phyloP scores from a whole-genome alignment of 139 green algal species.

The Chlorella sp. region DNA sequence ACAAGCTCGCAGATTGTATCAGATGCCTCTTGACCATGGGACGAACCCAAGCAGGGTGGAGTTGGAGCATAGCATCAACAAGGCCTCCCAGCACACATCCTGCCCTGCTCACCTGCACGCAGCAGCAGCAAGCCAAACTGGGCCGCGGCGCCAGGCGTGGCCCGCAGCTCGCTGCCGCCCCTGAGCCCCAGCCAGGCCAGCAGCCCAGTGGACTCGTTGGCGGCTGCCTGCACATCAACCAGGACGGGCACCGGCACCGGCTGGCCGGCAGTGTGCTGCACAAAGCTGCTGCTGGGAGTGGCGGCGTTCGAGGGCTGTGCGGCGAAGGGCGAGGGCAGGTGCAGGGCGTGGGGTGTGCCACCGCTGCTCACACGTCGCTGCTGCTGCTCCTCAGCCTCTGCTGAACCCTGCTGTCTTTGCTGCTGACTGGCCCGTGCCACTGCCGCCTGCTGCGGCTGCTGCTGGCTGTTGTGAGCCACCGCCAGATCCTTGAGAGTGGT shows the following conservation, averaged over 20 bases:
- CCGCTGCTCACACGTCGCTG: not conserved
- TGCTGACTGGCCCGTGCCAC: not conserved
- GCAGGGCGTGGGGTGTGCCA: not conserved
- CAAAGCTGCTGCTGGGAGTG: not conserved
- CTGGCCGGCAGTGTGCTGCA: not conserved
- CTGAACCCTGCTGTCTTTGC: not conserved
- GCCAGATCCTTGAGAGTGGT: slow-evolving; percentile 39
- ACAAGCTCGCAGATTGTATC: not conserved
- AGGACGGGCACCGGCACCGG: not conserved
- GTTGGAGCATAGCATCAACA: not conserved
- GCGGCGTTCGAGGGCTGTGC: too few relatives aligned
- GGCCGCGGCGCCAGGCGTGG: slow-evolving; percentile 42
- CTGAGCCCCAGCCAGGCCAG: slow-evolving; percentile 18
- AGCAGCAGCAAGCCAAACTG: slow-evolving; percentile 58
- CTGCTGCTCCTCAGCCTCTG: not conserved
- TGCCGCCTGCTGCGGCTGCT: not conserved
- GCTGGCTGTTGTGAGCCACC: not conserved
- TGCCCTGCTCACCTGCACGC: slow-evolving; percentile 8
- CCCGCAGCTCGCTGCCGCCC: slow-evolving; percentile 6
- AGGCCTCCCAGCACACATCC: not conserved
- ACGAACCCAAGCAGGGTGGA: not conserved
- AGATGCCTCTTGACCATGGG: not conserved
- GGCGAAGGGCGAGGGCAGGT: too few relatives aligned
- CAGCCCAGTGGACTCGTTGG: not conserved
- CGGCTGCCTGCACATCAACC: not conserved